Base-by-base conservation (phyloP, 805 yeast species). In the Vanderwaltozyma yarrowii region DNA sequence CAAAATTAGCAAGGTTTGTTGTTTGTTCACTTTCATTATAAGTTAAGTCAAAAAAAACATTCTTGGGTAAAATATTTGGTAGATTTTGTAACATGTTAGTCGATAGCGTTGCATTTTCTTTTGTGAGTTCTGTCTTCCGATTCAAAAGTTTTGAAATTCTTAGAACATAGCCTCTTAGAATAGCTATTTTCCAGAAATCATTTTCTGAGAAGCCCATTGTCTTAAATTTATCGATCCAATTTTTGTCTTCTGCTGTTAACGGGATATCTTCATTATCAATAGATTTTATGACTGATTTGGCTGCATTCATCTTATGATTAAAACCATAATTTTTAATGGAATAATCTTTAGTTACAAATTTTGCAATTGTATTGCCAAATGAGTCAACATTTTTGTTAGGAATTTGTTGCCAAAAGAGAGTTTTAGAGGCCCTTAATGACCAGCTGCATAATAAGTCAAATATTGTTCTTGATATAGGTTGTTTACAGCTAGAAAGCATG, bases 171-270 rank as follows among this genome's bases (percentile, higher is more conserved):
- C 78, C 78, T 39, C 88, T 67, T 39, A 86, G 58, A 3, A 74
- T 74, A 13, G 78, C 78, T 11, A 89, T 61, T 56, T 88, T 89
- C 96, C 96, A 89, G 19, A 84, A 49, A 32, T 86, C 94, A 7
- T 65, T 67, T 9, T 77, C 85, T 7, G 66, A 67, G 36, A 89
- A 60, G 0, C 96, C 97, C n/a, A 84, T 67, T 2, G 79, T 67
- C 33, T 74, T 70, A 31, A 89, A 63, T 44, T 79, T 76, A 27
- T 73, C 73, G n/a, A 86, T 64, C 87, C 95, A 81, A 24, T 69
- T 68, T 39, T 71, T 67, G 56, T 84, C 95, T 40, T 75, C 81
- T 3, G 70, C 68, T 0, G 85, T 77, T 19, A 81, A 43, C 3
- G 76, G 76, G 11, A 73, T 56, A 33, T 72, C 76, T 19, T 52